Evolutionary conservation across 2,329 filamentous ascomycete genomes (phyloP).

Genomic region (Alternaria triticimaculans): DNA sequence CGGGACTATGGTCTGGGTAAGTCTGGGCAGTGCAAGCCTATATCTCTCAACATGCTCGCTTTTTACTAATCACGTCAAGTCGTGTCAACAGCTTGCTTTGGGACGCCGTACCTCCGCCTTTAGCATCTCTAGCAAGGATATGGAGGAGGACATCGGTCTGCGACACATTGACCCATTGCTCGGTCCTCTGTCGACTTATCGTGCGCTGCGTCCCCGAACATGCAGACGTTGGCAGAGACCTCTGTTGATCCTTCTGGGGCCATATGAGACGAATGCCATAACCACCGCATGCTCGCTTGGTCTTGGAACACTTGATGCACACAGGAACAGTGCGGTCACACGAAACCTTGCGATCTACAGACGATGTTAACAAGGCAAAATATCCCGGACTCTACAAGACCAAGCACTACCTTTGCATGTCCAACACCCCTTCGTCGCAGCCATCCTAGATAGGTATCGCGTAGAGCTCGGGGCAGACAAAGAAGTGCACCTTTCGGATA

Average conservation of each 20-base stretch:
- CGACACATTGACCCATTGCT: slow-evolving; percentile 11
- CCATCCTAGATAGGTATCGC: neutral
- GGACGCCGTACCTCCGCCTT: neutral
- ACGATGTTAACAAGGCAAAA: neutral
- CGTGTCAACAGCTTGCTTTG: neutral
- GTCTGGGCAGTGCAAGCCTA: neutral
- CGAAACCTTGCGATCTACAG: slow-evolving; percentile 16
- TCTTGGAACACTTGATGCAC: slow-evolving; percentile 14
- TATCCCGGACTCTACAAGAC: rapidly evolving
- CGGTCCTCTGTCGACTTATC: neutral
- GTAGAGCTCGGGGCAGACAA: neutral
- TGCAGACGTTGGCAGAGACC: neutral
- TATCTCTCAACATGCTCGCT: neutral
- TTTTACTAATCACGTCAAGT: neutral
- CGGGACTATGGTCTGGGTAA: neutral
- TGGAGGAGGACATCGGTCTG: slow-evolving; percentile 12
- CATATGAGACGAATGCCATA: slow-evolving; percentile 21
- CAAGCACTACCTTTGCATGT: neutral
- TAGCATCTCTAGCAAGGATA: slow-evolving; percentile 1
- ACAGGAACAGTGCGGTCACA: slow-evolving; percentile 15
- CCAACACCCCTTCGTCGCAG: neutral
- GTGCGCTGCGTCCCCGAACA: neutral
- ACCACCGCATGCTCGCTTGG: slow-evolving; percentile 17
- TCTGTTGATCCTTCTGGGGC: neutral
- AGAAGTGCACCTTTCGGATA: neutral